Conservation (phyloP, 768 basidiomycete species). For the Suillus brevipes region DNA sequence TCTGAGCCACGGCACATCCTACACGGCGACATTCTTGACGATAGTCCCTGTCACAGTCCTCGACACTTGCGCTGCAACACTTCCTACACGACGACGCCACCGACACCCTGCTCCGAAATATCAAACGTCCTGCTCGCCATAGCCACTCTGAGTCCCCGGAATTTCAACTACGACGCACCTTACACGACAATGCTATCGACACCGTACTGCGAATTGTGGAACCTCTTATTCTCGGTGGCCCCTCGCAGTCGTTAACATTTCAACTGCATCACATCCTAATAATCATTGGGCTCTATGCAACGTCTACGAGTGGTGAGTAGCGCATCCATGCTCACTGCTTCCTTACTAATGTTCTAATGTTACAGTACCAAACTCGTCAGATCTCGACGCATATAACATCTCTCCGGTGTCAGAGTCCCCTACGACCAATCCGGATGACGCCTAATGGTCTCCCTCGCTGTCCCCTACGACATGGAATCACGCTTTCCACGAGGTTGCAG, state of each 20-base stretch:
- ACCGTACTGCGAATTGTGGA: background rate
- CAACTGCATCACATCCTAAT: background rate
- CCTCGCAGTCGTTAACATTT: background rate
- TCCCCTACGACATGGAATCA: background rate
- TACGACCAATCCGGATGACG: background rate
- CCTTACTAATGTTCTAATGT: background rate
- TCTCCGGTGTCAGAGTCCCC: background rate
- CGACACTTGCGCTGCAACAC: background rate
- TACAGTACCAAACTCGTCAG: background rate
- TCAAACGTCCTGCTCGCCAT: background rate
- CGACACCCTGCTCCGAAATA: background rate
- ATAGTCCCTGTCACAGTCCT: background rate
- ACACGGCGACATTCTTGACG: background rate
- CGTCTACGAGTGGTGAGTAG: background rate
- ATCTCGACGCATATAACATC: background rate
- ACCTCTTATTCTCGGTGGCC: background rate
- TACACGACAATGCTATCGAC: background rate
- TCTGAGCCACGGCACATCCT: background rate
- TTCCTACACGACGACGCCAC: background rate
- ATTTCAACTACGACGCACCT: background rate
- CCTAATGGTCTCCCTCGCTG: background rate
- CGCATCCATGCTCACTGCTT: background rate
- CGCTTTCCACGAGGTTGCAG: background rate
- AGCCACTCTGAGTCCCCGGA: background rate
- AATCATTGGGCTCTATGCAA: background rate